phyloP scores from a whole-genome alignment of 192 early-diverging fungal genomes.

The Podila horticola region DNA sequence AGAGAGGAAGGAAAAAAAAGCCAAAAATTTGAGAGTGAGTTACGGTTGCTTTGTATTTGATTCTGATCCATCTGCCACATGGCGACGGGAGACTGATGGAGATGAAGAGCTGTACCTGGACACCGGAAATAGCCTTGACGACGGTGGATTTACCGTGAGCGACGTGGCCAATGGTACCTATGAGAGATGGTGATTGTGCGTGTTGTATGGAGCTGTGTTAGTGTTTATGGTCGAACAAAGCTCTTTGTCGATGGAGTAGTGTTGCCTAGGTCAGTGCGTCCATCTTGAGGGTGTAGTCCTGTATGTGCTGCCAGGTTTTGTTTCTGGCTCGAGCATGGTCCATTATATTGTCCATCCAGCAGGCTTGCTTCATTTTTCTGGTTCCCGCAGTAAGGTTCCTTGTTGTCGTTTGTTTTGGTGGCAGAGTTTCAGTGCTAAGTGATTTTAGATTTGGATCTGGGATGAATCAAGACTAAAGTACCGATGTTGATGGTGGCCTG shows the following conservation, averaged over 20 bases:
- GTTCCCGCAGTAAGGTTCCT: too few relatives aligned
- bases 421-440: too few relatives aligned
- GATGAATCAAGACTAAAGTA: conserved; percentile 37
- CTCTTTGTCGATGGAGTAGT: too few relatives aligned
- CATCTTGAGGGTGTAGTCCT: too few relatives aligned
- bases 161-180: conserved; percentile 99
- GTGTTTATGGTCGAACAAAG: too few relatives aligned
- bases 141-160: conserved; percentile 99
- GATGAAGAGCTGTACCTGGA: conserved; percentile 67
- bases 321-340: too few relatives aligned
- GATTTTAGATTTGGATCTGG: too few relatives aligned
- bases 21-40: not conserved
- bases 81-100: not conserved
- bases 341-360: too few relatives aligned
- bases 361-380: too few relatives aligned
- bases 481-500: conserved; percentile 99
- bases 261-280: too few relatives aligned
- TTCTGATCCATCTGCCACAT: not conserved
- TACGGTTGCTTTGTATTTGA: not conserved
- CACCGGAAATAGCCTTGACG: conserved; percentile 98
- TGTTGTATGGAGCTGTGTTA: not conserved
- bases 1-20: not conserved
- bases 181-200: not conserved
- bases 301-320: too few relatives aligned
- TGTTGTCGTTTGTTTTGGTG: too few relatives aligned